Evolutionary conservation across 257 asterid species (phyloP).

Genomic region (Lantana camara): DNA sequence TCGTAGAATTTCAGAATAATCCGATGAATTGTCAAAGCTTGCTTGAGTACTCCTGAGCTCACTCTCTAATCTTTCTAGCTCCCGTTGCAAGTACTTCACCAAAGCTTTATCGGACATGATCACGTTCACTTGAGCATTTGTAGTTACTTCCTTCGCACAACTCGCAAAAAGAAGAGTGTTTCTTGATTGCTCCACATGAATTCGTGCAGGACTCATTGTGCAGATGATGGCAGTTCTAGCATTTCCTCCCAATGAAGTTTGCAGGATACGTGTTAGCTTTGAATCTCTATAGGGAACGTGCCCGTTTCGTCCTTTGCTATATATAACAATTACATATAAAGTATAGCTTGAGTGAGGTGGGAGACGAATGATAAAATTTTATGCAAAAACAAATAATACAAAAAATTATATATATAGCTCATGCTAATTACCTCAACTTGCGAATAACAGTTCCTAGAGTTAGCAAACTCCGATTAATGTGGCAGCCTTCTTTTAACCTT

Average conservation of each 20-base stretch:
- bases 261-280: slow-evolving; percentile 93
- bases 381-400: too few species aligned
- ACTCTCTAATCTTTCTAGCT: slow-evolving; percentile 68
- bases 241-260: slow-evolving; percentile 85
- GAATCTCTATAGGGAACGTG: slow-evolving; percentile 96
- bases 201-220: slow-evolving; percentile 92
- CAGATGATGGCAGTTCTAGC: slow-evolving; percentile 91
- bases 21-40: slow-evolving; percentile 33
- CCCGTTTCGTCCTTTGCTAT: slow-evolving; percentile 83
- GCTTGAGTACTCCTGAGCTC: slow-evolving; percentile 65
- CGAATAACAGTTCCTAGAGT: slow-evolving; percentile 94
- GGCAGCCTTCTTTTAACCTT: slow-evolving; percentile 95
- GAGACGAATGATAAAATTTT: too few species aligned
- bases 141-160: slow-evolving; percentile 94
- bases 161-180: slow-evolving; percentile 95
- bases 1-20: slow-evolving; percentile 50
- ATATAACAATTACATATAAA: too few species aligned
- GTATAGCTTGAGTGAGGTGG: too few species aligned
- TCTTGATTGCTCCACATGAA: slow-evolving; percentile 92
- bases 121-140: slow-evolving; percentile 81
- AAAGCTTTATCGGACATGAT: slow-evolving; percentile 90
- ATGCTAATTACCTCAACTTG: slow-evolving; percentile 67
- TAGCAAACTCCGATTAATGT: slow-evolving; percentile 92
- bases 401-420: too few species aligned
- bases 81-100: slow-evolving; percentile 85